Base-by-base conservation (phyloP, 2,329 filamentous ascomycete genomes). In the Arthroderma sp. region DNA sequence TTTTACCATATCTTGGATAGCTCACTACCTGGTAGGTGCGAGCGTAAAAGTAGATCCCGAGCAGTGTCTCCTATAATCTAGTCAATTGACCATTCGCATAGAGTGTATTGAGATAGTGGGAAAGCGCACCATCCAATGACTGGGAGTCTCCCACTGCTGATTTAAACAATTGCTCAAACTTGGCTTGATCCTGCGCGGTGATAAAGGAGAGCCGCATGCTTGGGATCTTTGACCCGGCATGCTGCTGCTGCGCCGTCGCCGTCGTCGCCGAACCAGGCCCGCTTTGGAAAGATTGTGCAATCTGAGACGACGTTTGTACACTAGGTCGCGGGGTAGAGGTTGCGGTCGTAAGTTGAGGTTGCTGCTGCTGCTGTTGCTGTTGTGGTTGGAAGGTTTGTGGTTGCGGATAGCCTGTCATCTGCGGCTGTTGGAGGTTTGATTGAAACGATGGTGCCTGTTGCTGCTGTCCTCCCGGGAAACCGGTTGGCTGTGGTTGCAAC, bases 81-180 rank as follows among this genome's bases (percentile, higher is more conserved):
- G 10, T 10, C 37, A 38, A 36, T 10, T 6, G 41, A 36, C 34
- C 36, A 11, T 34, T 34, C 32, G 11, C 11, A 11, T 11, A 8
- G 11, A 9, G 11, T 34, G 32, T 11, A 34, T 34, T 8, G 3
- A 34, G 32, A 34, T 8, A 3, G 32, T 8, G 8, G 32, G 32
- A 11, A 4, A 22, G 55, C 53, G 49, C 46, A 63, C 83, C 91
- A 40, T 87, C 86, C 71, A 98, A 78, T 44, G 88, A 83, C 56
- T 88, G 81, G 47, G 75, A 77, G 53, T 87, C 81, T 31, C 87
- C 86, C 32, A 89, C 86, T 9, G 91, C 89, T 45, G 88, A 94
- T 68, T 91, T 95, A 72, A 98, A 98, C 36, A 98, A 69, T 46
- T 91, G 91, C 70, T 98, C 91, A 56, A 98, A 98, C 67, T 94